A percentile compares a stretch with the other conserved stretches of the same genome.
These are phyloP conservation scores for Fusarium lateritium DNA, from an alignment of 2,329 filamentous ascomycete genomes.

Conservation along the genomic window DNA sequence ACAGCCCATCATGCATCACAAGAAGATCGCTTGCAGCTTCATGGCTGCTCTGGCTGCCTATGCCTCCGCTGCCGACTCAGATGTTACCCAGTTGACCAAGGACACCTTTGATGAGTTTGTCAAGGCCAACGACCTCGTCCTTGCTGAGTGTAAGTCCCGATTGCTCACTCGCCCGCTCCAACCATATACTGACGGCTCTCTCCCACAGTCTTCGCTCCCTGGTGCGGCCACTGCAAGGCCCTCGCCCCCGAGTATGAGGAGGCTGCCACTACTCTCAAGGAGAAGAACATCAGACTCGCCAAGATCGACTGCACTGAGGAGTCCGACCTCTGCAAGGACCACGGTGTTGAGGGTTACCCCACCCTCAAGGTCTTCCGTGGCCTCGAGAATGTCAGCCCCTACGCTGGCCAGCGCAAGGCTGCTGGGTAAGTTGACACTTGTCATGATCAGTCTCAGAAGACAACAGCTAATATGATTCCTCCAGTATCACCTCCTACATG, in stretches of 20 bases:
- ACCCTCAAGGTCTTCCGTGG: slow-evolving; percentile 99
- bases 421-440: slow-evolving; percentile 69
- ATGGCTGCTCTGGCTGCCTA: slow-evolving; percentile 69
- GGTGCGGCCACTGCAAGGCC: slow-evolving; percentile 99
- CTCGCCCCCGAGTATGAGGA: slow-evolving; percentile 94
- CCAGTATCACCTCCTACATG: slow-evolving; percentile 86
- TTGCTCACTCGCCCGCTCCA: neutral
- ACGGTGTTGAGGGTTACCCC: slow-evolving; percentile 96
- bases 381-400: slow-evolving; percentile 82
- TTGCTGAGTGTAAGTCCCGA: slow-evolving; percentile 89
- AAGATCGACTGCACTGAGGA: slow-evolving; percentile 98
- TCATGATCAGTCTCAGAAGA: neutral
- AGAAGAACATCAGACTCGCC: slow-evolving; percentile 87
- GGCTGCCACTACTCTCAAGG: slow-evolving; percentile 86
- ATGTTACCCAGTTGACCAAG: slow-evolving; percentile 87
- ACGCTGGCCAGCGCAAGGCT: slow-evolving; percentile 91
- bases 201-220: slow-evolving; percentile 86
- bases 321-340: slow-evolving; percentile 88
- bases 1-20: slow-evolving; percentile 62
- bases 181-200: slow-evolving; percentile 54
- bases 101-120: slow-evolving; percentile 92
- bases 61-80: slow-evolving; percentile 77
- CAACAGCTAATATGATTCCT: slow-evolving; percentile 39
- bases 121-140: slow-evolving; percentile 86
- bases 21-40: slow-evolving; percentile 67